Base-by-base conservation (phyloP, 331 rosid genomes). In the Acacia concinna region DNA sequence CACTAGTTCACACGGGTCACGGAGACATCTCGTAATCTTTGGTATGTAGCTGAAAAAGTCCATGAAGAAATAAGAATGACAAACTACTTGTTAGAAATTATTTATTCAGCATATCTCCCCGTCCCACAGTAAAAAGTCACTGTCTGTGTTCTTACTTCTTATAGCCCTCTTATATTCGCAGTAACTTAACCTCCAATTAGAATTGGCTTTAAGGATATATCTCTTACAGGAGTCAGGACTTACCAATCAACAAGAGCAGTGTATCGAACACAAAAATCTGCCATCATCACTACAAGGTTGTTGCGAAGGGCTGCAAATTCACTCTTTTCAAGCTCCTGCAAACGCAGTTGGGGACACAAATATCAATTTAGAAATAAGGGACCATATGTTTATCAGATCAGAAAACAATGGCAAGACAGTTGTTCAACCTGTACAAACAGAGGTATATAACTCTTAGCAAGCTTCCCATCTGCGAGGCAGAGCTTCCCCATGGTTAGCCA, bases 231-330 rank as follows among this genome's bases (percentile, higher is more conserved):
- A 47, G 96, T 89, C 62, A 31, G 59, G 66, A 47, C 97, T 89
- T 87, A 94, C 98, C 98, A 72, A 82, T 94, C 98, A 87, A 94
- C 92, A 25, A 94, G 91, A 82, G 97, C 94, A 82, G 98, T 94
- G 80, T 91, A 87, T 73, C 93, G 97, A 81, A 94, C 90, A 54
- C 98, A 94, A 84, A 94, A 94, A 82, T 94, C 98, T 76, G 98
- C 85, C 93, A 94, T 92, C 86, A 78, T 84, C 68, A 92, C 92
- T 18, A 92, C 88, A 76, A 94, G 89, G 85, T 94, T 94, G 85
- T 91, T 94, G 83, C 98, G 97, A 62, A 92, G 96, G 32, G 97
- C 90, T 18, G 98, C 97, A 77, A 83, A 85, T 38, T 90, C 91
- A 78, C 90, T 87, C 82, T 87, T 91, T 83, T 85, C 97, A 86